phyloP scores from a whole-genome alignment of 2,329 filamentous ascomycete genomes.

The Penicillium sp. region DNA sequence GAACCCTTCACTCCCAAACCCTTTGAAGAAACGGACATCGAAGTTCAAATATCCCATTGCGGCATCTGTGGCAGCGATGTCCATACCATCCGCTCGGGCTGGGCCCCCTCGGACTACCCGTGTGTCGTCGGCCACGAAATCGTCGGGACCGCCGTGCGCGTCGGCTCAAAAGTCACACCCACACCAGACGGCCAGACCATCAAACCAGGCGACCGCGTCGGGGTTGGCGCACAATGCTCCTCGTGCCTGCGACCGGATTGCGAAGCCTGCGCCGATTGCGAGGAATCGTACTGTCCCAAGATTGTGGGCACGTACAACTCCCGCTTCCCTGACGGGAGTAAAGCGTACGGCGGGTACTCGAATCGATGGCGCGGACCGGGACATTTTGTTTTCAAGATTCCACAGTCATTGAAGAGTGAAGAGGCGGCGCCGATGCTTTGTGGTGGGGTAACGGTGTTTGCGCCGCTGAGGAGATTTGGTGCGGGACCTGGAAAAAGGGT shows the following conservation, averaged over 20 bases:
- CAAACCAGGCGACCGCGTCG: conserved; percentile 66
- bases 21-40: conserved; percentile 65
- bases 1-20: conserved; percentile 47
- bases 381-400: conserved; percentile 66
- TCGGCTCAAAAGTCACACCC: conserved; percentile 51
- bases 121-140: conserved; percentile 70
- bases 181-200: conserved; percentile 43
- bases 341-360: conserved; percentile 61
- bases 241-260: conserved; percentile 56
- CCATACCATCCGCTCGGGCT: conserved; percentile 61
- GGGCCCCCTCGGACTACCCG: conserved; percentile 47
- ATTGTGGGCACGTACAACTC: conserved; percentile 45
- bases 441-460: conserved; percentile 75
- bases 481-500: conserved; percentile 73
- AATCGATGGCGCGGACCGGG: conserved; percentile 59
- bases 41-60: conserved; percentile 69
- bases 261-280: conserved; percentile 43
- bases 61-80: conserved; percentile 70
- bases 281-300: conserved; percentile 47
- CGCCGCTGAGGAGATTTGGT: conserved; percentile 69
- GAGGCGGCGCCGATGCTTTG: conserved; percentile 74
- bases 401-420: conserved; percentile 53
- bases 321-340: conserved; percentile 41
- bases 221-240: conserved; percentile 64
- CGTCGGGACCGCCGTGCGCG: conserved; percentile 61